A percentile compares a stretch with the other conserved stretches of the same genome.
phyloP scores from a whole-genome alignment of 1,139 yeast genomes.

The Suhomyces kunorum region DNA sequence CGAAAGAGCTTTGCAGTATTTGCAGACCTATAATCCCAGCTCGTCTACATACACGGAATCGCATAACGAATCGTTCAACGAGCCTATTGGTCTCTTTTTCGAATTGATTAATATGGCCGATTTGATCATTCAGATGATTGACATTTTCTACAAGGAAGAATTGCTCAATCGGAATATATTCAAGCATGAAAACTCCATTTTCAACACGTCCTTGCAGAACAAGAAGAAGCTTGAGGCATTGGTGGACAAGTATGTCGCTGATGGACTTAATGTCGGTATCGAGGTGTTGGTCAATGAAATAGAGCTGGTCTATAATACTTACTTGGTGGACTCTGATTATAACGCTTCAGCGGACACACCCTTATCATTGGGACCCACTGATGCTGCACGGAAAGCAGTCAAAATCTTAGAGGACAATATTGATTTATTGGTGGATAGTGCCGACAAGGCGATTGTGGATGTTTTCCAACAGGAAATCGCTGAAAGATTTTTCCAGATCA shows the following conservation, averaged over 20 bases:
- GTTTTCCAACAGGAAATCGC: constrained; percentile 95
- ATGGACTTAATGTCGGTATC: constrained; percentile 87
- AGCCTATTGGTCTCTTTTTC: constrained; percentile 83
- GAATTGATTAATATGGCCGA: constrained; percentile 93
- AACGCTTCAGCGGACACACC: constrained; percentile 25
- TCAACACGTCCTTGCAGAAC: constrained; percentile 76
- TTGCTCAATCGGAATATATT: constrained; percentile 62
- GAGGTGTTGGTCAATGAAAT: constrained; percentile 84
- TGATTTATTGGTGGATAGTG: constrained; percentile 72
- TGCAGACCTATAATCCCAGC: constrained; percentile 71
- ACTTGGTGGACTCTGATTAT: constrained; percentile 35
- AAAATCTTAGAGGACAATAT: constrained; percentile 71
- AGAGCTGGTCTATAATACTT: constrained; percentile 36
- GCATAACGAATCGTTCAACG: constrained; percentile 48
- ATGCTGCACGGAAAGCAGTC: constrained; percentile 66
- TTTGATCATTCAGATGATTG: constrained; percentile 87
- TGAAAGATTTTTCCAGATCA: constrained; percentile 73
- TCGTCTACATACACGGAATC: constrained; percentile 22
- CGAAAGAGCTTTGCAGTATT: constrained; percentile 69
- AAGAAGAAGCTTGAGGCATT: constrained; percentile 78
- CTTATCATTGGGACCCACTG: constrained; percentile 56
- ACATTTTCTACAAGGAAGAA: constrained; percentile 88
- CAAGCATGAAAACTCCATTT: constrained; percentile 70
- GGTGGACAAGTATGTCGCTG: constrained; percentile 88
- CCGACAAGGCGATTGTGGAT: constrained; percentile 85